phyloP scores from a whole-genome alignment of 768 basidiomycete genomes.

The Nevesoporus exiguus region DNA sequence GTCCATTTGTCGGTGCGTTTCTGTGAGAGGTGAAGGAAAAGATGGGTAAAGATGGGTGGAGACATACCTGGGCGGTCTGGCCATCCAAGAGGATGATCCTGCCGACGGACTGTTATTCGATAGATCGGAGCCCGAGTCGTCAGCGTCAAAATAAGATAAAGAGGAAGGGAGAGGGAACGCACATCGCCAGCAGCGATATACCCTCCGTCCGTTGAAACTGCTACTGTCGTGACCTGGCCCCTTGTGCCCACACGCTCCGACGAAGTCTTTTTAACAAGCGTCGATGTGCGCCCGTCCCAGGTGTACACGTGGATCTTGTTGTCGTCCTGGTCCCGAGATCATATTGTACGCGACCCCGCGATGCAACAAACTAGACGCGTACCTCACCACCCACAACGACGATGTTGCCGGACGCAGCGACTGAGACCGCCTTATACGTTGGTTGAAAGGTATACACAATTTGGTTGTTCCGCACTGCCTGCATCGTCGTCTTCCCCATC shows the following conservation, averaged over 20 bases:
- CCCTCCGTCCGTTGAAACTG: constrained; percentile 76
- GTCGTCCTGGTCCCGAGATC: constrained; percentile 44
- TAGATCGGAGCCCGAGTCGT: background rate
- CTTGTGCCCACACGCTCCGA: constrained; percentile 58
- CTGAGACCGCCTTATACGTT: constrained; percentile 49
- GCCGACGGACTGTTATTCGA: constrained; percentile 59
- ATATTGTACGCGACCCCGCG: background rate
- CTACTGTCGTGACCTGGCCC: constrained; percentile 66
- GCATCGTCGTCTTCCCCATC: constrained; percentile 42
- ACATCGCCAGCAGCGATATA: constrained; percentile 86
- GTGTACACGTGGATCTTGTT: constrained; percentile 69
- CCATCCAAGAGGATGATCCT: constrained; percentile 79
- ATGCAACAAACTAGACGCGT: constrained; percentile 20
- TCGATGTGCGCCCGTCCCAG: constrained; percentile 58
- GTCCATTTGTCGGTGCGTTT: constrained; percentile 77
- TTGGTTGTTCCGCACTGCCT: constrained; percentile 70
- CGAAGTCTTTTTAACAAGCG: constrained; percentile 49
- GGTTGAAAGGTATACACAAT: constrained; percentile 55
- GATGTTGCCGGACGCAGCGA: constrained; percentile 48
- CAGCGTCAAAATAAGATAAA: background rate
- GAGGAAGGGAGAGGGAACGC: constrained; percentile 26
- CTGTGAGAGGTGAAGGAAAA: constrained; percentile 31
- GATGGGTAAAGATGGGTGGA: background rate
- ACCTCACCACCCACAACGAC: constrained; percentile 80
- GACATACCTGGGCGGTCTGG: constrained; percentile 48